phyloP scores from a whole-genome alignment of 2,329 filamentous ascomycete species.

The Fusarium pseudoanthophilum region DNA sequence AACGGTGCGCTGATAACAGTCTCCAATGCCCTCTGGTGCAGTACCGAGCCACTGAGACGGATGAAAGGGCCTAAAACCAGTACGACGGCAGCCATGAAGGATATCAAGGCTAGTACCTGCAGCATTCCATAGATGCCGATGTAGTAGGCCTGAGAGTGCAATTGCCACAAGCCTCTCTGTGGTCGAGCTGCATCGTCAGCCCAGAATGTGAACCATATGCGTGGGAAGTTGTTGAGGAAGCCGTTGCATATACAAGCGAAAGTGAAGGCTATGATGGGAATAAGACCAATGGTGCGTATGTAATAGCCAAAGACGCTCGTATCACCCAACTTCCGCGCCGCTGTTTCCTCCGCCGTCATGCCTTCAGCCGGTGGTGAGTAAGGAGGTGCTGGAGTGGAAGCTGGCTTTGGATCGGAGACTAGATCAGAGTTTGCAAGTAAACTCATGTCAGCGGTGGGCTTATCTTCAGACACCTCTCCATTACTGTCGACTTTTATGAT shows the following conservation, averaged over 20 bases:
- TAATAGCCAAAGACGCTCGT: not conserved
- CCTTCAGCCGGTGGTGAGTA: not conserved
- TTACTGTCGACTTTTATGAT: not conserved
- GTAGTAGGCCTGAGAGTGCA: conserved; percentile 41
- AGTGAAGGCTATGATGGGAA: conserved; percentile 26
- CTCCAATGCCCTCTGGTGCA: conserved; percentile 49
- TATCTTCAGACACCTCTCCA: not conserved
- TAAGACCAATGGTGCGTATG: not conserved
- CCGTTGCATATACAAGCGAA: conserved; percentile 38
- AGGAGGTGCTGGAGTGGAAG: not conserved
- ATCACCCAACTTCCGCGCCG: not conserved
- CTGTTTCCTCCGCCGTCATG: not conserved
- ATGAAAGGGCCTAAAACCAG: conserved; percentile 40
- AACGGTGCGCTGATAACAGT: conserved; percentile 53
- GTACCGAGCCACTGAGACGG: conserved; percentile 42
- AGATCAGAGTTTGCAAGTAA: not conserved
- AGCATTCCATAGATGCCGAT: conserved; percentile 47
- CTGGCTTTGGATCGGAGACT: not conserved
- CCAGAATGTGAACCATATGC: conserved; percentile 56
- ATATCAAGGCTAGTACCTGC: conserved; percentile 19
- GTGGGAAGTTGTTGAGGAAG: conserved; percentile 46
- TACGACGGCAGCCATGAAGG: conserved; percentile 25
- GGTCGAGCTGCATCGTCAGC: conserved; percentile 43
- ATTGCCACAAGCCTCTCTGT: not conserved
- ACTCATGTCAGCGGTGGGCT: not conserved